Evolutionary conservation across 1,284 basidiomycete genomes (phyloP), one percentile per base, ranked within the genome.

Genomic region (Leccinum huronense): DNA sequence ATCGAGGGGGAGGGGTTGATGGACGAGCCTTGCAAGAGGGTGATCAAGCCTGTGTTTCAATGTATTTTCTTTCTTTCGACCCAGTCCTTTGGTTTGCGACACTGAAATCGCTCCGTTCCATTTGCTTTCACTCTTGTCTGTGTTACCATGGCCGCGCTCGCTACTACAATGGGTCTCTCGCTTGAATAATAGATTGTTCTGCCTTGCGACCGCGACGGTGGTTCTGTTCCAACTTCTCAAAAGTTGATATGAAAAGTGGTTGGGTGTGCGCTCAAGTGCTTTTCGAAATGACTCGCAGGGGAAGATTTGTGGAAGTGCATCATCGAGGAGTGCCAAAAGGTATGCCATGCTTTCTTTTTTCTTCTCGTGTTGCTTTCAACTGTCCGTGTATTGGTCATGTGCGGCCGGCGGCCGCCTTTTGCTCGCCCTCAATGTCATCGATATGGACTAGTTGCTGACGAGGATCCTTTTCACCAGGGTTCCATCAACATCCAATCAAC

Each of bases 401-500:
- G 10, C 10, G 3, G 10, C 6, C 9, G 10, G 10, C 10, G 3
- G 10, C 6, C 9, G 10, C 45, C 19, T n/a, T 45, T 42, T n/a
- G 14, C 9, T 19, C 5, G 11, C 45, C 19, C 19, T 23, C 10
- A 6, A 45, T 19, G 5, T 10, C 23, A 42, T 42, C 42, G 8
- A 11, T 45, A 45, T 19, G 10, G 42, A 19, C n/a, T 45, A 3
- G 11, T 48, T 6, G 6, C 23, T 48, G n/a, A 23, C 45, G 19
- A 48, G 19, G 19, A 51, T 48, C 11, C 48, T 27, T 27, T 23
- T 51, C 48, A 14, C 5, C 6, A 95, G 91, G 93, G 90, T 48
- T 88, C 90, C 1, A 87, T 97, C 51, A 97, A 97, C 87, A 90
- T 27, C 86, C 94, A 19, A 95, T 98, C 72, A 97, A 97, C 78